A percentile compares a stretch with the other conserved stretches of the same genome.
These are phyloP conservation scores for Davidsoniella virescens DNA, from an alignment of 2,329 filamentous ascomycete genomes.

Conservation along the genomic window DNA sequence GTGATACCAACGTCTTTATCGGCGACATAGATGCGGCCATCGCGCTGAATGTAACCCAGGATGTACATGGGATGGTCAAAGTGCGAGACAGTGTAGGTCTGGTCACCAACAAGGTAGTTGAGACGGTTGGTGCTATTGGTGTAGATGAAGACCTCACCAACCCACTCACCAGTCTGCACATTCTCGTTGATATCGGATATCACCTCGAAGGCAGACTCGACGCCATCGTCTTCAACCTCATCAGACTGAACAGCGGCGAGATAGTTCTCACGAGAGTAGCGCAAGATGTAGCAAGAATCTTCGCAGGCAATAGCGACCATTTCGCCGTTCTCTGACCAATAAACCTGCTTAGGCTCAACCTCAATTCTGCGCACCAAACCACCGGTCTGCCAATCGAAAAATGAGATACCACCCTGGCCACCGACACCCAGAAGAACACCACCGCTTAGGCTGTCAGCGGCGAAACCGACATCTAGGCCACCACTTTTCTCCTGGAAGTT, in stretches of 20 bases:
- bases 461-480: constrained; percentile 85
- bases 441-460: constrained; percentile 78
- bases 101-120: constrained; percentile 94
- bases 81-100: constrained; percentile 93
- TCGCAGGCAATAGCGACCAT: constrained; percentile 85
- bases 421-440: constrained; percentile 87
- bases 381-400: constrained; percentile 92
- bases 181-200: constrained; percentile 90
- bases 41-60: constrained; percentile 84
- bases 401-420: constrained; percentile 83
- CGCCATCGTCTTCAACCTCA: constrained; percentile 74
- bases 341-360: constrained; percentile 57
- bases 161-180: constrained; percentile 90
- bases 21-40: constrained; percentile 85
- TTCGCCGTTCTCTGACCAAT: constrained; percentile 96
- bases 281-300: constrained; percentile 84
- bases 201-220: constrained; percentile 90
- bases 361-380: constrained; percentile 85
- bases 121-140: constrained; percentile 92
- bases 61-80: constrained; percentile 94
- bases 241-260: constrained; percentile 67
- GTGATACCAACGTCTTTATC: constrained; percentile 92
- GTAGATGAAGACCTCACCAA: constrained; percentile 98
- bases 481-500: constrained; percentile 89
- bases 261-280: constrained; percentile 82